Percentiles rank a stretch among this genome's conserved stretches.
phyloP scores from a whole-genome alignment of 2,329 filamentous ascomycete species.

The Fusarium transvaalense region DNA sequence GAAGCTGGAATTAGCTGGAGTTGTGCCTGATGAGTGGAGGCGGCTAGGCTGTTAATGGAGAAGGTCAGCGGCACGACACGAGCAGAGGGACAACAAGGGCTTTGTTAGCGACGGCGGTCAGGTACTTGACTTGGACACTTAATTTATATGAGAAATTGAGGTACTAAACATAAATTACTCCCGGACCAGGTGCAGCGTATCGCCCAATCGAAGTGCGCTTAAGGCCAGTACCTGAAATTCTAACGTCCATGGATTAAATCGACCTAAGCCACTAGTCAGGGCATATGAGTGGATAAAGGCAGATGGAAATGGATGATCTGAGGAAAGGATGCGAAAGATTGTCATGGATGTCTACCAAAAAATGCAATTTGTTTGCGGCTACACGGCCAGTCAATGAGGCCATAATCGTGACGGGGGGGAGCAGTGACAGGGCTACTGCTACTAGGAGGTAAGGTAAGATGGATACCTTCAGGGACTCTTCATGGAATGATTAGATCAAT shows the following conservation, averaged over 20 bases:
- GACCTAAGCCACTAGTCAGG: slow-evolving; percentile 4
- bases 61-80: slow-evolving; percentile 24
- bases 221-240: slow-evolving; percentile 31
- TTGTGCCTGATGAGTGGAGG: slow-evolving; percentile 28
- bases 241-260: slow-evolving; percentile 17
- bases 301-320: slow-evolving; percentile 13
- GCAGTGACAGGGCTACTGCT: too few relatives aligned
- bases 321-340: slow-evolving; percentile 18
- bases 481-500: slow-evolving; percentile 13
- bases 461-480: slow-evolving; percentile 5
- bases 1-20: slow-evolving; percentile 21
- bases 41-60: slow-evolving; percentile 12
- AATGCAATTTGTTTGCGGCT: slow-evolving; percentile 7
- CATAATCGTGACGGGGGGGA: slow-evolving; percentile 6
- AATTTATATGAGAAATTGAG: slow-evolving; percentile 20
- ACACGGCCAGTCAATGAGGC: slow-evolving; percentile 25
- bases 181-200: slow-evolving; percentile 20
- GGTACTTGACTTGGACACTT: slow-evolving; percentile 3
- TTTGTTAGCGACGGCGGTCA: slow-evolving; percentile 14
- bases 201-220: slow-evolving; percentile 28
- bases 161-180: slow-evolving; percentile 22
- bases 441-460: too few relatives aligned
- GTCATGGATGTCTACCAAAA: neutral
- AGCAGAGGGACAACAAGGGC: slow-evolving; percentile 8
- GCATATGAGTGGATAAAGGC: neutral